phyloP scores from a whole-genome alignment of 495 filamentous ascomycete species.

The Oleoguttula mirabilis region DNA sequence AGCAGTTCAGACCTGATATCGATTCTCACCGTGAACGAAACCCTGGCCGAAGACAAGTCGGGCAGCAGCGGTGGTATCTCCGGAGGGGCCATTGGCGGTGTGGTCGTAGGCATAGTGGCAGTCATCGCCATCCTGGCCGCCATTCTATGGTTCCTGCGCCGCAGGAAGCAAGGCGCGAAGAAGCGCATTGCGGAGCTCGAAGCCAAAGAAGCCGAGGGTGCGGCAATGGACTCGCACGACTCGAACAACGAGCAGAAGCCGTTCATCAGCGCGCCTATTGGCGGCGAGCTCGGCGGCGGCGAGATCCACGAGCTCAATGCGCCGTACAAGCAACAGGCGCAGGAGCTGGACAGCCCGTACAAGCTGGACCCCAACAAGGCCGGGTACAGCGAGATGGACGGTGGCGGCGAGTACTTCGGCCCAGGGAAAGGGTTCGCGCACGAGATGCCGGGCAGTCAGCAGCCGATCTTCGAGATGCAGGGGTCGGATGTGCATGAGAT shows the following conservation, averaged over 20 bases:
- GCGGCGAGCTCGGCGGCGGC: slow-evolving; percentile 8
- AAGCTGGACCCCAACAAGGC: slow-evolving; percentile 12
- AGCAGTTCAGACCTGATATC: slow-evolving; percentile 34
- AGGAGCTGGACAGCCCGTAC: slow-evolving; percentile 20
- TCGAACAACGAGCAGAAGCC: slow-evolving; percentile 5
- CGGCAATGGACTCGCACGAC: not conserved
- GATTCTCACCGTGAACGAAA: slow-evolving; percentile 38
- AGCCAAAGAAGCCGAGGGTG: slow-evolving; percentile 14
- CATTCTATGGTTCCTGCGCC: slow-evolving; percentile 14
- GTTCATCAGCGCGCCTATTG: slow-evolving; percentile 10
- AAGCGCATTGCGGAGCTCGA: slow-evolving; percentile 15
- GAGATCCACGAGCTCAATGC: slow-evolving; percentile 11
- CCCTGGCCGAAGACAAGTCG: slow-evolving; percentile 25
- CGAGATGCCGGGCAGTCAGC: slow-evolving; percentile 12
- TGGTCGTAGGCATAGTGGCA: slow-evolving; percentile 35
- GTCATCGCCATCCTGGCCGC: slow-evolving; percentile 22
- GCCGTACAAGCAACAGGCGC: slow-evolving; percentile 14
- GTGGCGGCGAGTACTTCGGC: slow-evolving; percentile 11
- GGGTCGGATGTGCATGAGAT: slow-evolving; percentile 18
- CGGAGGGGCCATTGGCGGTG: slow-evolving; percentile 23
- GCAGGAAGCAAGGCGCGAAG: slow-evolving; percentile 6
- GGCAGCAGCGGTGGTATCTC: slow-evolving; percentile 14
- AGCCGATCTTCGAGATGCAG: slow-evolving; percentile 17
- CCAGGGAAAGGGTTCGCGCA: slow-evolving; percentile 12
- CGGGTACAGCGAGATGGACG: slow-evolving; percentile 19